Evolutionary conservation across 257 asterid genomes (phyloP), one percentile per base, ranked within the genome.

Genomic region (Primulina huaijiensis): DNA sequence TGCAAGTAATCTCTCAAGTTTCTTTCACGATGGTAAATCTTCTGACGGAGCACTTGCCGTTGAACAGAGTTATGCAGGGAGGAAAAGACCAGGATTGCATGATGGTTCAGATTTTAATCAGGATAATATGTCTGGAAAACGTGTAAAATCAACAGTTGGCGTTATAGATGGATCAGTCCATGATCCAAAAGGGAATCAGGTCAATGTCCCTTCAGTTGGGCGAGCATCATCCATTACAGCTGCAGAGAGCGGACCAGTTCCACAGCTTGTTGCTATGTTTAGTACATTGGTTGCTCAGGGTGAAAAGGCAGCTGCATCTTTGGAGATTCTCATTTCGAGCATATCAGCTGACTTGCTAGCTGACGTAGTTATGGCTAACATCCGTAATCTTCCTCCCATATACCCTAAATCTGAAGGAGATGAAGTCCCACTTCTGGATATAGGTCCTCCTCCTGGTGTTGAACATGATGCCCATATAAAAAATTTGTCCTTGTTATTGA

Each of bases 191-290:
- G 80, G 73, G 80, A 81, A 73, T 56, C 83, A 72, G 79, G 85
- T 72, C 23, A 69, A 65, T 62, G 56, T 43, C 71, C 73, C 85
- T 70, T 81, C 86, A 16, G 73, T 85, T 72, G 83, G 75, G 77
- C 67, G 74, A 61, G 68, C 78, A 31, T 74, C 89, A 70, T 76
- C 75, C 34, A 74, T 74, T 75, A 57, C 83, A 60, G 88, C 78
- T 78, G 80, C 70, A 69, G 96, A 89, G 67, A 86, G 81, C 83
- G 96, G 93, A 66, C 89, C 96, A 53, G 96, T 89, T 58, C 96
- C 85, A 84, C 99, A 88, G 83, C 96, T 91, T 79, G 96, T 94
- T 73, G 92, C 96, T 53, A 91, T 94, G 99, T 94, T 94, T 83
- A 87, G 92, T 69, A 87, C 82, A 50, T 80, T 91, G 80, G 96